Percentiles rank a stretch among this genome's conserved stretches.
Conservation (phyloP, 1,284 basidiomycete species). For the Trametes versicolor region DNA sequence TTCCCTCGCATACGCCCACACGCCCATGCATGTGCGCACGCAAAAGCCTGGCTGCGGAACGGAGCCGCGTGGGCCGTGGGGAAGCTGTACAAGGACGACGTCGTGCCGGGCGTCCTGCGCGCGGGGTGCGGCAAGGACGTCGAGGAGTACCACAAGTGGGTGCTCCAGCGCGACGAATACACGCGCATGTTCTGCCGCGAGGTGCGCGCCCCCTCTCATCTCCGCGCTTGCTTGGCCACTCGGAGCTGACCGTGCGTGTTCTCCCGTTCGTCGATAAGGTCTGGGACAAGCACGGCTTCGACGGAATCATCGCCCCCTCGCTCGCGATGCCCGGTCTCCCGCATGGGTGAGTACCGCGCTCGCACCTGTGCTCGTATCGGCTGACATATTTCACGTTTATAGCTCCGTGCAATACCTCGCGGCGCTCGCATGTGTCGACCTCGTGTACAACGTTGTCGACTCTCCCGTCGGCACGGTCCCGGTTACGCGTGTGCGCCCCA, state of each 20-base stretch:
- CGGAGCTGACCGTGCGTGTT: not conserved
- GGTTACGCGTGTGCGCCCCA: slow-evolving; percentile 79
- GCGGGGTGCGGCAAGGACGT: slow-evolving; percentile 62
- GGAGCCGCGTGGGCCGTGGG: slow-evolving; percentile 59
- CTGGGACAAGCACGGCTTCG: slow-evolving; percentile 76
- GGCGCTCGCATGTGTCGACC: slow-evolving; percentile 46
- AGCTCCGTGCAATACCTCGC: slow-evolving; percentile 37
- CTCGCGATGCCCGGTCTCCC: slow-evolving; percentile 78
- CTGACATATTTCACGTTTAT: not conserved
- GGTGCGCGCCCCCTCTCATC: slow-evolving; percentile 49
- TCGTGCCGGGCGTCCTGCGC: slow-evolving; percentile 60
- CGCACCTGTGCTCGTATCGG: slow-evolving; percentile 2
- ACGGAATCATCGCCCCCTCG: slow-evolving; percentile 81
- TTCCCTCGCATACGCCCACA: not conserved
- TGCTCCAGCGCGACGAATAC: slow-evolving; percentile 62
- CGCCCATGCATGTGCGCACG: not conserved
- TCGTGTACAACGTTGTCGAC: slow-evolving; percentile 82
- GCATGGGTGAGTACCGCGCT: slow-evolving; percentile 62
- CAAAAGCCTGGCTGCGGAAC: slow-evolving; percentile 59
- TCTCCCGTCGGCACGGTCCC: slow-evolving; percentile 82
- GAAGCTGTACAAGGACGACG: slow-evolving; percentile 61
- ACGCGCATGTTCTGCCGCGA: slow-evolving; percentile 63
- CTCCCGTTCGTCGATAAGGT: slow-evolving; percentile 52
- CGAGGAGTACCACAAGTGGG: slow-evolving; percentile 60
- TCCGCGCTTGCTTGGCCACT: not conserved